Conservation (phyloP, 306 rosid genomes). For the Vigna mungo region DNA sequence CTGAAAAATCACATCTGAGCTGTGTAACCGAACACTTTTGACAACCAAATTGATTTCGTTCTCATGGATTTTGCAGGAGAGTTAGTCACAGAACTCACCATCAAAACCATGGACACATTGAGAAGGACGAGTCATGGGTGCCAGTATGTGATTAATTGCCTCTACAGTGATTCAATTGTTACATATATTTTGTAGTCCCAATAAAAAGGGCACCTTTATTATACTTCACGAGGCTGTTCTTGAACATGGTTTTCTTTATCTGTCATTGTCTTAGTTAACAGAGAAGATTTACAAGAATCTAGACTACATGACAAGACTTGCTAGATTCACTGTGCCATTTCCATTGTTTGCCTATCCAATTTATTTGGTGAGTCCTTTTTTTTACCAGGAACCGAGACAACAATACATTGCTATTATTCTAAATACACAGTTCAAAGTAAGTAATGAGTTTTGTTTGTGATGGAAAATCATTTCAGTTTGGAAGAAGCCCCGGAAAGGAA, state of each 20-base stretch:
- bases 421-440: background rate
- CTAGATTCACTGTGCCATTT: constrained; percentile 83
- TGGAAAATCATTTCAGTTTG: constrained; percentile 62
- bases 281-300: constrained; percentile 73
- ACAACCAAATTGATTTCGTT: background rate
- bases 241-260: background rate
- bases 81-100: constrained; percentile 96
- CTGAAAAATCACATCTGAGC: background rate
- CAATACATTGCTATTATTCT: background rate
- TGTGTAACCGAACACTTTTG: background rate
- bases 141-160: constrained; percentile 62
- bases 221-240: background rate
- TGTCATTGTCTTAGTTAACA: constrained; percentile 59
- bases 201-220: background rate
- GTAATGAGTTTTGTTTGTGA: background rate
- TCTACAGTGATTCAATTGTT: background rate
- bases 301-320: constrained; percentile 48
- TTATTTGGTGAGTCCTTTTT: constrained; percentile 70
- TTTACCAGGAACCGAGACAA: background rate
- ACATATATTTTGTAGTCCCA: background rate
- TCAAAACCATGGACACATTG: constrained; percentile 96
- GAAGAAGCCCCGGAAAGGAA: constrained; percentile 91
- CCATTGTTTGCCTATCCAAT: constrained; percentile 87
- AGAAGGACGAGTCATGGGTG: constrained; percentile 97
- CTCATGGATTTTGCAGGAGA: constrained; percentile 66